Base-by-base conservation (phyloP, 2,329 filamentous ascomycete species). In the Cercospora beticola region DNA sequence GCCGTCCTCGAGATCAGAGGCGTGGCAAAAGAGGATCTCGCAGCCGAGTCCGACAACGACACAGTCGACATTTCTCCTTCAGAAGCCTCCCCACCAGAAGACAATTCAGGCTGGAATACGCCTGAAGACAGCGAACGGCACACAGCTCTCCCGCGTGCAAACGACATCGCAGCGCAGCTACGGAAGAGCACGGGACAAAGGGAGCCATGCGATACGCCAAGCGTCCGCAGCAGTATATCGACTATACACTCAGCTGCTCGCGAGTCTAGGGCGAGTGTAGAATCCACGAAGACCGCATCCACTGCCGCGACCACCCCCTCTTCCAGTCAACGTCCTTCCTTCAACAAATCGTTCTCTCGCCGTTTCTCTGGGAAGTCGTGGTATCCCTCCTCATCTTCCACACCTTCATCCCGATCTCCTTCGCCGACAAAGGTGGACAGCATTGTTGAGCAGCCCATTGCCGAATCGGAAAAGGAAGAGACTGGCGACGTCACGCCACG, bases 101-200 rank as follows among this genome's bases (percentile, higher is more conserved):
- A 79, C 64, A 82, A 81, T 18, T 83, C 82, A 18, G 82, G 79
- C 28, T 81, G 79, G 66, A 82, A 80, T 9, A 84, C 81, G 61
- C 82, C 82, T 10, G 81, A 81, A 30, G 80, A 79, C 31, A 78
- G 80, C 66, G 73, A 64, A 2, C 65, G 62, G 28, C 21, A 75
- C 76, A 43, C 65, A 8, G 54, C 71, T 31, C 69, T 70, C 14
- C 68, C 70, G 4, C 75, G 80, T 63, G 71, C 75, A 72, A 71
- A 75, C 66, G 75, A 76, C 10, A 70, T 78, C 28, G 74, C 74
- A 40, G 76, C 72, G 12, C 71, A 77, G 65, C 62, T 79, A 67
- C 76, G 78, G 56, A 78, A 74, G 68, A 61, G 40, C 18, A 14
- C 64, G 23, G 30, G 74, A 54, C 72, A 74, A 43, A 72, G 65